Percentiles rank a stretch among this genome's conserved stretches.
Conservation (phyloP, 805 yeast species). For the Starmerella davenportii region DNA sequence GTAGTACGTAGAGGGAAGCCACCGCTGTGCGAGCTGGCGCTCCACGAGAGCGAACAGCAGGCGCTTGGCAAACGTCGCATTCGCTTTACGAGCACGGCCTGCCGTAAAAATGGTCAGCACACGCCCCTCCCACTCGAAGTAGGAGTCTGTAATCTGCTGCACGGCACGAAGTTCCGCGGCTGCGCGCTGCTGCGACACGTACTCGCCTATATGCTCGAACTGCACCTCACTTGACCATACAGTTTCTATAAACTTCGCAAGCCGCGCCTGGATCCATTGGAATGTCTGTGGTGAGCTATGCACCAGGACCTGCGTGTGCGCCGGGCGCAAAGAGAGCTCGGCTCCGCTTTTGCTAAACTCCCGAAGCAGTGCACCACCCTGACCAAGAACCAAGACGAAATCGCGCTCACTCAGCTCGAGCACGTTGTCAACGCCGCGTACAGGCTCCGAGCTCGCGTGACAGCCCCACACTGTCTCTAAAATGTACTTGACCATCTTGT, state of each 20-base stretch:
- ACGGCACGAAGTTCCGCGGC: slow-evolving; percentile 14
- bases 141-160: slow-evolving; percentile 20
- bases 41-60: slow-evolving; percentile 8
- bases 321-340: slow-evolving; percentile 24
- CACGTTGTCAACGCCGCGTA: slow-evolving; percentile 22
- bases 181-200: not conserved
- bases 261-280: slow-evolving; percentile 27
- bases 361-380: slow-evolving; percentile 26
- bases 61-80: slow-evolving; percentile 12
- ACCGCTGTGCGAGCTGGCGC: not conserved
- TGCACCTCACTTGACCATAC: slow-evolving; percentile 6
- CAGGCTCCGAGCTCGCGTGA: slow-evolving; percentile 15
- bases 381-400: slow-evolving; percentile 27
- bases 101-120: slow-evolving; percentile 10
- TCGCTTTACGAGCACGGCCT: slow-evolving; percentile 2
- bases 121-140: slow-evolving; percentile 10
- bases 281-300: slow-evolving; percentile 28
- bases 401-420: slow-evolving; percentile 25
- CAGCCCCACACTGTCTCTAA: slow-evolving; percentile 26
- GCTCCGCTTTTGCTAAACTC: slow-evolving; percentile 29
- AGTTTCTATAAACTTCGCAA: slow-evolving; percentile 17
- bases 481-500: slow-evolving; percentile 14
- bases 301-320: slow-evolving; percentile 23
- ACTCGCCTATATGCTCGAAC: too few relatives aligned
- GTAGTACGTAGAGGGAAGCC: not conserved